phyloP scores from a whole-genome alignment of 352 stramenopile genomes.

The Pythium scleroteichum region DNA sequence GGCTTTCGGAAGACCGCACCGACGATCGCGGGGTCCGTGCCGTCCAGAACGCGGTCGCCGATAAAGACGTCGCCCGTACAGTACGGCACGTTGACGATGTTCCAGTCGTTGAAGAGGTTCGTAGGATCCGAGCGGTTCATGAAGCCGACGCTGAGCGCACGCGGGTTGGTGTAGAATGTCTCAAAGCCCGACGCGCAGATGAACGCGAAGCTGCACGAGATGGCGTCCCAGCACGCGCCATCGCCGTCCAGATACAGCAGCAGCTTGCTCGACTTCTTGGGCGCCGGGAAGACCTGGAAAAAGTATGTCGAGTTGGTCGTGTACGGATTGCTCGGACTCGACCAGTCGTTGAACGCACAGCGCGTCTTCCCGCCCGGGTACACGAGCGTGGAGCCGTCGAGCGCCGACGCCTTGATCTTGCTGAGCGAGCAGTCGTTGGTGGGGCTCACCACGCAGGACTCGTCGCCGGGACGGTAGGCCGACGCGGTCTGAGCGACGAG shows the following conservation, averaged over 20 bases:
- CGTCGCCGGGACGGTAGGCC: too few species aligned
- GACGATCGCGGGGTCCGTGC: conserved; percentile 21
- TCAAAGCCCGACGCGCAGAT: conserved; percentile 45
- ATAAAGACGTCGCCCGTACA: conserved; percentile 70
- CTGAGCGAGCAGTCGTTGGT: too few species aligned
- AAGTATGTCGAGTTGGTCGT: conserved; percentile 58
- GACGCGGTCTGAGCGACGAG: too few species aligned
- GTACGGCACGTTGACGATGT: conserved; percentile 70
- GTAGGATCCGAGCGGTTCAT: conserved; percentile 52
- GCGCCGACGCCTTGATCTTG: too few species aligned
- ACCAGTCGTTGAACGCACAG: conserved; percentile 49
- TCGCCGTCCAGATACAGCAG: conserved; percentile 66
- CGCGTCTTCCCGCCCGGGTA: conserved; percentile 48
- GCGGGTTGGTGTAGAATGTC: conserved; percentile 44
- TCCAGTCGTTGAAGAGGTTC: conserved; percentile 72
- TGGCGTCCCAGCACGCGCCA: conserved; percentile 57
- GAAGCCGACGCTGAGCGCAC: conserved; percentile 38
- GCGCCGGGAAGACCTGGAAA: conserved; percentile 64
- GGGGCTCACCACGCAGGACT: too few species aligned
- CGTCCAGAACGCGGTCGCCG: conserved; percentile 38
- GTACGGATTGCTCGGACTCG: conserved; percentile 30
- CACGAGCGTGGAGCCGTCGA: conserved; percentile 24
- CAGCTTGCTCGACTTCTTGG: conserved; percentile 41
- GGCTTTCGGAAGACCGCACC: conserved; percentile 41
- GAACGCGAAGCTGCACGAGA: conserved; percentile 60